Evolutionary conservation across 331 rosid species (phyloP).

Genomic region (Quercus lobata): DNA sequence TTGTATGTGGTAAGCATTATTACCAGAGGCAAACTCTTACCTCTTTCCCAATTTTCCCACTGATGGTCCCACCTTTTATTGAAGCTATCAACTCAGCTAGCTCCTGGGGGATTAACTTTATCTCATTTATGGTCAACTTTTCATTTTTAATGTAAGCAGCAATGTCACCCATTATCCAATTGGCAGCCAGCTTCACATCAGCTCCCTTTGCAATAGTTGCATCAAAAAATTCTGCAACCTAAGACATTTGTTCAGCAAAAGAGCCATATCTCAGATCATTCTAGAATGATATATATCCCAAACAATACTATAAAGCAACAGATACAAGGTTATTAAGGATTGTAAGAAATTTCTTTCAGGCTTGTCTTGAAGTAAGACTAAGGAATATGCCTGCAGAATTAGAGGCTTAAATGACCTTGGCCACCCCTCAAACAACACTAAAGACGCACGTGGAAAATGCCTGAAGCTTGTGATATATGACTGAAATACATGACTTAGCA

Average conservation of each 20-base stretch:
- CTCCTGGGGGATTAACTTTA: constrained; percentile 73
- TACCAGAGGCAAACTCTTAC: constrained; percentile 30
- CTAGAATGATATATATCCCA: background rate
- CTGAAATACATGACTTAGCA: background rate
- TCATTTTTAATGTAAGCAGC: constrained; percentile 90
- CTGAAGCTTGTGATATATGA: background rate
- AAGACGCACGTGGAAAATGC: background rate
- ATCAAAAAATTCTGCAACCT: constrained; percentile 88
- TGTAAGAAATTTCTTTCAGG: background rate
- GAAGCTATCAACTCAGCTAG: constrained; percentile 81
- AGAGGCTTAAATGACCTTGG: background rate
- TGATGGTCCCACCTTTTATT: constrained; percentile 70
- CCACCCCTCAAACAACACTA: background rate
- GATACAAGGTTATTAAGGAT: background rate
- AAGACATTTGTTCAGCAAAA: constrained; percentile 30
- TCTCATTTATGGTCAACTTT: constrained; percentile 67
- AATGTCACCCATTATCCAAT: constrained; percentile 96
- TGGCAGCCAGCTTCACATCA: constrained; percentile 79
- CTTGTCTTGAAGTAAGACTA: background rate
- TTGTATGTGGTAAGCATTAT: background rate
- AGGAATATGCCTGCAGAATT: background rate
- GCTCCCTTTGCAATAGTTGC: constrained; percentile 77
- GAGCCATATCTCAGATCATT: constrained; percentile 18
- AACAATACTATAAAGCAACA: constrained; percentile 7
- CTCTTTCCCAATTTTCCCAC: constrained; percentile 97